Evolutionary conservation across 179 eudicot species (phyloP).

Genomic region (Actinidia chinensis): DNA sequence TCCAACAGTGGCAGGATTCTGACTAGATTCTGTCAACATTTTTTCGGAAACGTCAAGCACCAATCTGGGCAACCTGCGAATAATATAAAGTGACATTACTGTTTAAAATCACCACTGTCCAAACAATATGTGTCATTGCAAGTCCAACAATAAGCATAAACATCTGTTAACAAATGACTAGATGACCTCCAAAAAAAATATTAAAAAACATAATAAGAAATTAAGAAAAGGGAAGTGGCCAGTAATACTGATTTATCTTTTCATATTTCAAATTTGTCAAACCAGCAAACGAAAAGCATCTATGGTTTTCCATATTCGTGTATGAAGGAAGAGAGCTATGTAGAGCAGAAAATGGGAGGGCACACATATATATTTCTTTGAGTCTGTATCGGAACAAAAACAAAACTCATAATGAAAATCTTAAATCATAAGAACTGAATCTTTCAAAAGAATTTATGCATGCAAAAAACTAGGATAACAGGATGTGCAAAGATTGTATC

Average conservation of each 20-base stretch:
- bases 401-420: no score
- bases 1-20: constrained; percentile 71
- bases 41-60: constrained; percentile 88
- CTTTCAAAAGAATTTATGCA: no score
- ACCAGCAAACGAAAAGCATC: constrained; percentile 8
- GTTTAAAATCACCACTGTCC: constrained; percentile 6
- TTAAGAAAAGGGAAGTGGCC: not conserved
- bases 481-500: no score
- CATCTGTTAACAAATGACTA: constrained; percentile 4
- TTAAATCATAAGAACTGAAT: no score
- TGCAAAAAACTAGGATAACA: no score
- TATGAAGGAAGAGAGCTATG: no score
- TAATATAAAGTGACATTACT: constrained; percentile 21
- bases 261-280: not conserved
- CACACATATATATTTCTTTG: no score
- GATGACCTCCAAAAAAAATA: not conserved
- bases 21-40: constrained; percentile 67
- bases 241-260: not conserved
- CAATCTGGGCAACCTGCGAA: constrained; percentile 77
- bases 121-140: not conserved
- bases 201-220: constrained; percentile 2
- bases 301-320: not conserved
- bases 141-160: constrained; percentile 9
- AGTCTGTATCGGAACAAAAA: no score
- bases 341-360: no score